Evolutionary conservation across 106 monocot genomes (phyloP).

Genomic region (Allium cepa): DNA sequence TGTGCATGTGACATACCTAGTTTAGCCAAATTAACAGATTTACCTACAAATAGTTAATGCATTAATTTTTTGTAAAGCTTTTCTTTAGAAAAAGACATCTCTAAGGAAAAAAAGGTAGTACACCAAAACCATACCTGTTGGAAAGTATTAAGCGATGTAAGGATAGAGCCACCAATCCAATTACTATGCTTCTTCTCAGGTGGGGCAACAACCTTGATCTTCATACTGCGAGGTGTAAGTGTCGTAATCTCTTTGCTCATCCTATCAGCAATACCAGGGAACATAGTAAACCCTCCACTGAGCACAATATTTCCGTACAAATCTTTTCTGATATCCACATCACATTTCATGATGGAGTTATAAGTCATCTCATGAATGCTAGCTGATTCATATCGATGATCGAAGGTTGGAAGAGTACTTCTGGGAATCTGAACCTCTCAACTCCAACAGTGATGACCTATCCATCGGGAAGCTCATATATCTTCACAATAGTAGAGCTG

Average conservation of each 20-base stretch:
- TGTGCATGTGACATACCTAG: no score
- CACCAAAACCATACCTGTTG: conserved; percentile 29
- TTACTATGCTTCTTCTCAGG: conserved; percentile 42
- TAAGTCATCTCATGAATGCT: conserved; percentile 38
- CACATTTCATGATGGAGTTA: conserved; percentile 39
- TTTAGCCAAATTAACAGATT: no score
- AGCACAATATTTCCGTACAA: conserved; percentile 31
- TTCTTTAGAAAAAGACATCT: no score
- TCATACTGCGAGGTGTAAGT: conserved; percentile 35
- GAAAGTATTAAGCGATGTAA: conserved; percentile 39
- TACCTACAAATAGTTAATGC: no score
- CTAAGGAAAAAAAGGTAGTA: no score
- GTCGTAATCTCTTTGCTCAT: conserved; percentile 48
- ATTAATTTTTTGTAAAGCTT: no score
- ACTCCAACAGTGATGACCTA: conserved; percentile 40
- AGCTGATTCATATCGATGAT: conserved; percentile 36
- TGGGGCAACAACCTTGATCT: conserved; percentile 35
- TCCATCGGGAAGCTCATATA: conserved; percentile 34
- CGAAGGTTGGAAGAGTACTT: conserved; percentile 45
- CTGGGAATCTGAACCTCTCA: conserved; percentile 41
- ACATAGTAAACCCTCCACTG: conserved; percentile 40
- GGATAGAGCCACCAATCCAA: conserved; percentile 36
- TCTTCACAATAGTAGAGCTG: conserved; percentile 31
- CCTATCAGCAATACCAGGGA: conserved; percentile 34
- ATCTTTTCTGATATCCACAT: conserved; percentile 38